These are phyloP conservation scores for Truncatella angustata DNA, from an alignment of 2,329 filamentous ascomycete species.

Conservation along the genomic window DNA sequence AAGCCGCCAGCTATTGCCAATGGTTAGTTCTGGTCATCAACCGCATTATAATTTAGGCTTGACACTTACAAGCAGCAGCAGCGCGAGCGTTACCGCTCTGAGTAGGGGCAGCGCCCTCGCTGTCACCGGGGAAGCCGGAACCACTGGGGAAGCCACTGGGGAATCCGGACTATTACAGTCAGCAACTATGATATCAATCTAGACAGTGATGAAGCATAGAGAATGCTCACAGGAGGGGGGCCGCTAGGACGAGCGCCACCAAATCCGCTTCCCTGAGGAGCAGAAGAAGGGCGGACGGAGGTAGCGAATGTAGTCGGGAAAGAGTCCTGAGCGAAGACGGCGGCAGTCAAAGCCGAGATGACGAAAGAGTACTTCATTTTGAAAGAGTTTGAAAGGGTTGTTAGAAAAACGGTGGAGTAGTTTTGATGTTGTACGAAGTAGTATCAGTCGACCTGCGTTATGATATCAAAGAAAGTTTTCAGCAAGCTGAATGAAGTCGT, in stretches of 20 bases:
- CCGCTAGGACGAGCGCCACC: conserved; percentile 2
- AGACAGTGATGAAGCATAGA: no score
- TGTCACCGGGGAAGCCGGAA: background rate
- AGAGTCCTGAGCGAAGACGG: conserved; percentile 3
- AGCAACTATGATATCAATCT: no score
- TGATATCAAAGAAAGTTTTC: conserved; percentile 11
- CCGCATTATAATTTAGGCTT: background rate
- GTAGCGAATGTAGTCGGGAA: conserved; percentile 3
- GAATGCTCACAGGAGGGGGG: background rate
- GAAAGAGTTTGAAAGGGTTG: background rate
- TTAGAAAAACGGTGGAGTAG: no score
- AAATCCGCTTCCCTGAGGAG: no score
- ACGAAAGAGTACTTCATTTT: conserved; percentile 14
- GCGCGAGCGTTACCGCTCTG: background rate
- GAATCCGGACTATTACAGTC: no score
- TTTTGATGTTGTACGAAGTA: background rate
- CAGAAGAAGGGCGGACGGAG: conserved; percentile 1
- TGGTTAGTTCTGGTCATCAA: background rate
- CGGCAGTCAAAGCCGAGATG: conserved; percentile 8
- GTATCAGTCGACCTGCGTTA: conserved; percentile 11
- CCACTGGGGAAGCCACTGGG: conserved; percentile 8
- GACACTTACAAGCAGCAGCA: background rate
- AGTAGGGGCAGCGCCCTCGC: background rate
- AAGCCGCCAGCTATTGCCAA: background rate
- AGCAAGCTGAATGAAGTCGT: conserved; percentile 10